A percentile compares a stretch with the other conserved stretches of the same genome.
These are phyloP conservation scores for Exophiala sideris DNA, from an alignment of 2,329 filamentous ascomycete species.

Conservation along the genomic window DNA sequence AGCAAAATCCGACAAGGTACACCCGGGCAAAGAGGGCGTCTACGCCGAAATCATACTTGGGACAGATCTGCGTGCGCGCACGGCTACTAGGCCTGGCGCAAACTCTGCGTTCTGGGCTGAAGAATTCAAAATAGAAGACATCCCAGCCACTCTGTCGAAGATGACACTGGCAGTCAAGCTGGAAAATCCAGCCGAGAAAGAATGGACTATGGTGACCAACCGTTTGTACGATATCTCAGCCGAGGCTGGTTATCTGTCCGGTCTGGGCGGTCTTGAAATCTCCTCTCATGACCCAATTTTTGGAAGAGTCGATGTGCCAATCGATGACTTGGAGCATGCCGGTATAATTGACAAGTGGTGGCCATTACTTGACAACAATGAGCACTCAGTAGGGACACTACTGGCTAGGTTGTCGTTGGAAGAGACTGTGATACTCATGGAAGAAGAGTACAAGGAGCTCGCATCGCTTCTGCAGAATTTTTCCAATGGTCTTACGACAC, in stretches of 20 bases:
- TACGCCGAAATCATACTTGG: constrained; percentile 49
- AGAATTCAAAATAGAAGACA: constrained; percentile 46
- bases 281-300: constrained; percentile 46
- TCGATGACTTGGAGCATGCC: constrained; percentile 73
- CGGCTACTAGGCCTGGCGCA: constrained; percentile 46
- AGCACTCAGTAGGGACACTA: constrained; percentile 76
- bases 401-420: constrained; percentile 79
- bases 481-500: constrained; percentile 74
- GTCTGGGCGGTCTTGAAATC: constrained; percentile 46
- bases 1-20: constrained; percentile 23
- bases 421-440: constrained; percentile 84
- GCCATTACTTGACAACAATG: constrained; percentile 71
- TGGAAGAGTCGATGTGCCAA: constrained; percentile 69
- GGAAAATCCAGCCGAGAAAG: constrained; percentile 46
- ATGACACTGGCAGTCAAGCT: constrained; percentile 46
- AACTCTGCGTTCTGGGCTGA: constrained; percentile 49
- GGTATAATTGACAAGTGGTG: constrained; percentile 87
- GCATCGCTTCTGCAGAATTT: constrained; percentile 83
- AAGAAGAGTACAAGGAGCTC: constrained; percentile 77
- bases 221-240: constrained; percentile 41
- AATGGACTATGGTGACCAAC: constrained; percentile 48
- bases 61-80: constrained; percentile 48
- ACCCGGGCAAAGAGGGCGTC: constrained; percentile 38
- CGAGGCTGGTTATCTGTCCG: constrained; percentile 40
- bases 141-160: constrained; percentile 47